Base-by-base conservation (phyloP, 2,329 filamentous ascomycete species). In the Pseudogymnoascus sp. region DNA sequence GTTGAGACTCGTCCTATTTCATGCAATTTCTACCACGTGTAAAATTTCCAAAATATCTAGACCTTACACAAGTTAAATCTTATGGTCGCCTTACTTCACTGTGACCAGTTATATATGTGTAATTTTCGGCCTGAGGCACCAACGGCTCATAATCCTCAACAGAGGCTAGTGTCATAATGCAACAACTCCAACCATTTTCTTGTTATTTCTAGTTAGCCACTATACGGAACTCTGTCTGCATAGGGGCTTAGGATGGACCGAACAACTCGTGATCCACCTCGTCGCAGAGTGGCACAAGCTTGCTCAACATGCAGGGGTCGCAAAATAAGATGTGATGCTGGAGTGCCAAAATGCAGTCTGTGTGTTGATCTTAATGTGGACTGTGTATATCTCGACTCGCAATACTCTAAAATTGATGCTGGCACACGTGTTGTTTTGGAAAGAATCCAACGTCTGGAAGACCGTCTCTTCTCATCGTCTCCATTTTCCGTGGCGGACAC, bases 311-410 rank as follows among this genome's bases (percentile, higher is more conserved):
- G 71, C 49, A 69, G 71, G 4, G 63, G 66, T n/a, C 69, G 71
- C 23, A 73, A 73, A 63, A 71, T 69, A 2, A 67, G 71, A 1
- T 73, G 71, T 45, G 71, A 73, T 52, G 71, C 71, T 9, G 69
- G 64, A 1, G 64, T 71, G 59, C 71, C 71, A 3, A 66, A 65
- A 61, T 73, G 71, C 58, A 66, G 71, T 23, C 63, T 71, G 6
- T 73, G 71, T 43, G 35, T 65, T n/a, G 40, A 65, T 1, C 70
- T 72, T 5, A 66, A 70, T 25, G 70, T 72, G 1, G 71, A 71
- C 33, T 73, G 71, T 61, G 61, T 71, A 2, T 73, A 73, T 16
- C 63, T 65, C n/a, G 71, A 73, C 43, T 65, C 71, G 28, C 66
- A 70, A 21, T 69, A 71, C 8, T 69, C 69, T 1, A 67, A 66